phyloP scores from a whole-genome alignment of 2,329 filamentous ascomycete genomes.

The Fusarium proliferatum region DNA sequence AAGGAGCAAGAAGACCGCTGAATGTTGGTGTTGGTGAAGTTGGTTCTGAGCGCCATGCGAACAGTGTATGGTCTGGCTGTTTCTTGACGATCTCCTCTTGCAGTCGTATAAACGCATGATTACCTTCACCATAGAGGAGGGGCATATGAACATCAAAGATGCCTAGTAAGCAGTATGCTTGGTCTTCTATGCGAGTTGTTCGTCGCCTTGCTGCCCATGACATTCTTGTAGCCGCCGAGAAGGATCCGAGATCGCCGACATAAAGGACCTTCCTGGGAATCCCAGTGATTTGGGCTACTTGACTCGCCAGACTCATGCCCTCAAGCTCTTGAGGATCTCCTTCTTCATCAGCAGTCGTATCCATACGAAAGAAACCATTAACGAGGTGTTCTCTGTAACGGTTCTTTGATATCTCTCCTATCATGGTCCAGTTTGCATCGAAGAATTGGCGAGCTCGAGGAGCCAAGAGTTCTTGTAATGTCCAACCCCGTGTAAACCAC shows the following conservation, averaged over 20 bases:
- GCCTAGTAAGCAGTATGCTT: constrained; percentile 47
- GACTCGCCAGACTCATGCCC: not conserved
- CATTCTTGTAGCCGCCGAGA: constrained; percentile 35
- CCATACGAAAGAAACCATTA: not conserved
- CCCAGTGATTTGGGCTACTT: constrained; percentile 38
- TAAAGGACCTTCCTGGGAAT: constrained; percentile 31
- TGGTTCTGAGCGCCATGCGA: constrained; percentile 1
- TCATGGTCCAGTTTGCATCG: constrained; percentile 37
- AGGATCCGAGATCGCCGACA: constrained; percentile 10
- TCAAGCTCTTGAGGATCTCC: not conserved
- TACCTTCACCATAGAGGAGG: constrained; percentile 45
- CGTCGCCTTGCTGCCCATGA: constrained; percentile 44
- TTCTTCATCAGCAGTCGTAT: not conserved
- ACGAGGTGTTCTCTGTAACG: not conserved
- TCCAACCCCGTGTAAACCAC: constrained; percentile 42
- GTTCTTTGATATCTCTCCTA: constrained; percentile 41
- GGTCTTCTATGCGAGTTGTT: constrained; percentile 44
- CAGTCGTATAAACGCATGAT: constrained; percentile 38
- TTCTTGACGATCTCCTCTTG: constrained; percentile 41
- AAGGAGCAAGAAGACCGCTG: constrained; percentile 18
- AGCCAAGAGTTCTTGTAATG: constrained; percentile 47
- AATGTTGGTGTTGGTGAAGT: not conserved
- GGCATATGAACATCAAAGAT: constrained; percentile 48
- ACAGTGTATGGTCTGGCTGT: constrained; percentile 2
- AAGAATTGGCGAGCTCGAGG: constrained; percentile 44